Conservation (phyloP, 768 basidiomycete genomes). For the Rhodotorula taiwanensis region DNA sequence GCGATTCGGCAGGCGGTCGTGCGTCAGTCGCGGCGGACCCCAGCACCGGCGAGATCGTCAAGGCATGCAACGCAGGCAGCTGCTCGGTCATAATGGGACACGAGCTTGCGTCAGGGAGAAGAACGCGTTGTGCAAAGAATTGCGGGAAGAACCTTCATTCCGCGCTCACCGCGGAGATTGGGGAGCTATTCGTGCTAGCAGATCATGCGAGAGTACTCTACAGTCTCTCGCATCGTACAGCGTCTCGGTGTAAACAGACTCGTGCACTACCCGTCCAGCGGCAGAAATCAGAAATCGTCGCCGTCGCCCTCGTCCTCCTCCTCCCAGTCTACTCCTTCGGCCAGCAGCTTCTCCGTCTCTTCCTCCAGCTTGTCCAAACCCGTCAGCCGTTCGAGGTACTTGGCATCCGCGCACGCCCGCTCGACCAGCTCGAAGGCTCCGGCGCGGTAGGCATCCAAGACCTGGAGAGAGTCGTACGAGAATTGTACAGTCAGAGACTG, state of each 20-base stretch:
- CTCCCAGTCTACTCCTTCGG: constrained; percentile 68
- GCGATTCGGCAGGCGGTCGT: background rate
- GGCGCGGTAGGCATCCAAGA: constrained; percentile 72
- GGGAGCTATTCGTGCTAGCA: too few species aligned
- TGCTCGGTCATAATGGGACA: rapidly evolving
- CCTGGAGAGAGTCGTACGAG: too few species aligned
- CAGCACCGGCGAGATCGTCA: background rate
- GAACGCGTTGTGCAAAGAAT: too few species aligned
- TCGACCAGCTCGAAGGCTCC: constrained; percentile 72
- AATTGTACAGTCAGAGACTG: too few species aligned
- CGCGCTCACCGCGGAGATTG: too few species aligned
- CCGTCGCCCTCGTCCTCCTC: constrained; percentile 49
- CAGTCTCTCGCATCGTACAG: too few species aligned
- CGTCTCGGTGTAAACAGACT: background rate
- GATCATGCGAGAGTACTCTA: too few species aligned
- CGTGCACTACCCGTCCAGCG: too few species aligned
- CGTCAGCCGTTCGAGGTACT: constrained; percentile 66
- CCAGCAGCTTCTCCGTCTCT: constrained; percentile 63
- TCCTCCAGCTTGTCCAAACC: constrained; percentile 70
- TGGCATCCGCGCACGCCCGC: constrained; percentile 71
- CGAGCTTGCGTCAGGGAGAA: background rate
- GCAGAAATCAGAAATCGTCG: background rate
- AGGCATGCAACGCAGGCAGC: background rate
- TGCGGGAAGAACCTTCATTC: too few species aligned
- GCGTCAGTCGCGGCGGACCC: background rate